Base-by-base conservation (phyloP, 106 monocot species). In the Triglochin maritima region DNA sequence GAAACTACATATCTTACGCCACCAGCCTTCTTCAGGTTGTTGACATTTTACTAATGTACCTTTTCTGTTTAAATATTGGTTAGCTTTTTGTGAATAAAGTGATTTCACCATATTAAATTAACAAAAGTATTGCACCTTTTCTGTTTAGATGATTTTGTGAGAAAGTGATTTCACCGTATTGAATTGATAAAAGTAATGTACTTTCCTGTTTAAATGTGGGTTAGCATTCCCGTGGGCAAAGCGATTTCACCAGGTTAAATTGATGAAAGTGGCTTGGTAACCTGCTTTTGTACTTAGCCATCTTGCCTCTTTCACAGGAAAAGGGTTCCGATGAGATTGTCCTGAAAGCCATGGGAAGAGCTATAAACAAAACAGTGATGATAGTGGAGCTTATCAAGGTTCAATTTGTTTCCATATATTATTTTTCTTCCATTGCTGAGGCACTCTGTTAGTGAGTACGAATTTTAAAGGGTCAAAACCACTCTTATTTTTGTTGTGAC, bases 261-360 rank as follows among this genome's bases (percentile, higher is more conserved):
- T 29, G 29, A 29, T 29, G 29, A 29, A 29, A 29, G 0, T 29
- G 1, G 29, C 29, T 29, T 29, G 29, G 29, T 29, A 1, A 29
- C 29, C 1, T 29, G 29, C 29, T 29, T 29, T 29, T 29, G 29
- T 29, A 29, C 29, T 29, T 29, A 29, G 29, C 29, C 29, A 29
- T 29, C 29, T 29, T 29, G 29, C 29, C 29, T 29, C 29, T 44
- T 60, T 17, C 64, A 1, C 62, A 80, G 80, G 80, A 80, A 44
- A 76, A 81, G 69, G 71, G 71, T 13, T 81, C 71, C n/a, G 17
- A 72, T 57, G 80, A 76, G 48, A 72, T 81, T 63, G 76, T 81
- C 15, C 68, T 81, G 13, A 81, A 75, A 68, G 80, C 76, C 48
- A 81, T 81, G 80, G 80, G 80, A 16, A 76, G 76, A 58, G 80